Evolutionary conservation across 805 yeast genomes (phyloP).

Genomic region (Candida ulmi): DNA sequence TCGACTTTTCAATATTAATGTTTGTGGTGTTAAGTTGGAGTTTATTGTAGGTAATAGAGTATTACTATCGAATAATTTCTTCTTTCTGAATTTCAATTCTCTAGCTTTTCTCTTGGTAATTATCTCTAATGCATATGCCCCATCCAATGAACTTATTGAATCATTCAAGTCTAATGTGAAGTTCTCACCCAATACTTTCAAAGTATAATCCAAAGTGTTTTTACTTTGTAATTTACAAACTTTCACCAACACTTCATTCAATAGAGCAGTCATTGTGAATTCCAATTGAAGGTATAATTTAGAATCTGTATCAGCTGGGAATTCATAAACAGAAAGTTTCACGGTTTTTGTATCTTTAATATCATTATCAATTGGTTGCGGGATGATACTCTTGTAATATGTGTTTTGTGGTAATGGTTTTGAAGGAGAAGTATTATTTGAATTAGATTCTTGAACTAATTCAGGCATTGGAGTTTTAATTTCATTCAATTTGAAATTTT

Average conservation of each 20-base stretch:
- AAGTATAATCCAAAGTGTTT: conserved; percentile 30
- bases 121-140: conserved; percentile 34
- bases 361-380: conserved; percentile 15
- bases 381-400: conserved; percentile 33
- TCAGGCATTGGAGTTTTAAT: conserved; percentile 47
- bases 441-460: conserved; percentile 2
- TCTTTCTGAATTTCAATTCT: conserved; percentile 26
- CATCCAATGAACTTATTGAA: conserved; percentile 36
- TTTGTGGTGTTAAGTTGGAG: conserved; percentile 24
- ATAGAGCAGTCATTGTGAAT: conserved; percentile 27
- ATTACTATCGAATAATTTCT: conserved; percentile 15
- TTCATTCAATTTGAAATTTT: conserved; percentile 42
- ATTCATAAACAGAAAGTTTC: conserved; percentile 26
- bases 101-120: conserved; percentile 38
- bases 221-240: conserved; percentile 29
- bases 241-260: conserved; percentile 31
- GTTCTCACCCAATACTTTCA: conserved; percentile 29
- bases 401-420: conserved; percentile 21
- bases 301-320: conserved; percentile 27
- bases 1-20: conserved; percentile 16
- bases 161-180: conserved; percentile 30
- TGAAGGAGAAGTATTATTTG: conserved; percentile 3
- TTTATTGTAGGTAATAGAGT: conserved; percentile 24
- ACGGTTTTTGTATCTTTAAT: conserved; percentile 23
- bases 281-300: conserved; percentile 21